Evolutionary conservation across 2,329 filamentous ascomycete species (phyloP).

Genomic region (Phialocephala sp.): DNA sequence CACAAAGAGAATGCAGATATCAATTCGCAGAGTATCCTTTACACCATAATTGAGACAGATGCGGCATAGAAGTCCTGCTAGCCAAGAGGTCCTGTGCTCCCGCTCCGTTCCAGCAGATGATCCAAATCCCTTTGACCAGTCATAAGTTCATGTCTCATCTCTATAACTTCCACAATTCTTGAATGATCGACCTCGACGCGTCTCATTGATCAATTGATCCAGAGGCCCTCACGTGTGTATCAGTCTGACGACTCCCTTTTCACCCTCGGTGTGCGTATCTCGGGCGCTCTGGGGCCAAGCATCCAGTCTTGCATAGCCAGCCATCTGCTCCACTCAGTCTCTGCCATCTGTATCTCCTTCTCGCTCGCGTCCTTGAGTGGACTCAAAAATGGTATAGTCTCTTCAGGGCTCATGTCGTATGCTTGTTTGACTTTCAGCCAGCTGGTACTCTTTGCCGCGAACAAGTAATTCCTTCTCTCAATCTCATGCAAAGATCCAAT

Average conservation of each 20-base stretch:
- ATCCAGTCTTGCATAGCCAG: constrained; percentile 98
- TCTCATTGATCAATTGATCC: not conserved
- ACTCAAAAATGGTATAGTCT: constrained; percentile 85
- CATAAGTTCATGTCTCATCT: constrained; percentile 10
- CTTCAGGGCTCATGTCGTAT: constrained; percentile 85
- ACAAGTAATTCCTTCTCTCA: constrained; percentile 92
- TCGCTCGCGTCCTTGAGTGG: constrained; percentile 79
- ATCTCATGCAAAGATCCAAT: constrained; percentile 84
- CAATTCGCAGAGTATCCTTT: not conserved
- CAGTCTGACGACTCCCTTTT: constrained; percentile 32
- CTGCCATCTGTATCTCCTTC: constrained; percentile 81
- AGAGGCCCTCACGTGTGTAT: not conserved
- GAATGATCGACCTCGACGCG: not conserved
- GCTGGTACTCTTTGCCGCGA: constrained; percentile 88
- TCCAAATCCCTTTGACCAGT: not conserved
- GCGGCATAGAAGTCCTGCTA: constrained; percentile 1
- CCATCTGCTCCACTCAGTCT: constrained; percentile 92
- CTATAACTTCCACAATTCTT: not conserved
- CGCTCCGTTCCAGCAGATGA: constrained; percentile 2
- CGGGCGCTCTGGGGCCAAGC: constrained; percentile 68
- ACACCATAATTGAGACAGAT: constrained; percentile 1
- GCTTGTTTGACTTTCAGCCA: constrained; percentile 89
- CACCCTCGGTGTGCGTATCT: constrained; percentile 22
- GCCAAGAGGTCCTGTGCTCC: constrained; percentile 1
- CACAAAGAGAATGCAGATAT: not conserved